These are phyloP conservation scores for Vitis hybrid DNA, from an alignment of 177 flowering plant species.

Conservation along the genomic window DNA sequence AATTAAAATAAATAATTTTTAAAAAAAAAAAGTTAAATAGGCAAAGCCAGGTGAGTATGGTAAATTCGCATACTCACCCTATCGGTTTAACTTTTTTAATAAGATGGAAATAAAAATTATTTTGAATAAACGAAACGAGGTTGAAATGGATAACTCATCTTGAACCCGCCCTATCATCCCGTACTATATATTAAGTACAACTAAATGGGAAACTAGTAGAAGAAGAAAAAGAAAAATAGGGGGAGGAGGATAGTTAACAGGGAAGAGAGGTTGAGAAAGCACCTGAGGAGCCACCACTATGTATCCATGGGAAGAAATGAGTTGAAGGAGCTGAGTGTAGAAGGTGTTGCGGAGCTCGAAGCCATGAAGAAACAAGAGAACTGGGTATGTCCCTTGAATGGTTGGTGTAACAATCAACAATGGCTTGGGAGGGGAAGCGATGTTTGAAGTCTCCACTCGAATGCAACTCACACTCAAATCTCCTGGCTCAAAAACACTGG, in stretches of 20 bases:
- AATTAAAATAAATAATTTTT: too few relatives aligned
- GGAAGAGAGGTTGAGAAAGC: background rate
- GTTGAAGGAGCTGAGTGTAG: slow-evolving; percentile 31
- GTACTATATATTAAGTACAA: too few relatives aligned
- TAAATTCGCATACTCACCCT: too few relatives aligned
- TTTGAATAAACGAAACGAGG: too few relatives aligned
- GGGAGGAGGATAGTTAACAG: background rate
- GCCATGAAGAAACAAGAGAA: slow-evolving; percentile 42
- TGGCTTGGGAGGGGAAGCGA: slow-evolving; percentile 30
- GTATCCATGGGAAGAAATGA: slow-evolving; percentile 49
- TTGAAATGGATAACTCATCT: too few relatives aligned
- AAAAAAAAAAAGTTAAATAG: too few relatives aligned
- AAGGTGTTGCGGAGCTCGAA: slow-evolving; percentile 17
- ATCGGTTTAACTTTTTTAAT: too few relatives aligned
- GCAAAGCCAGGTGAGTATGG: too few relatives aligned
- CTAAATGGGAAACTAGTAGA: too few relatives aligned
- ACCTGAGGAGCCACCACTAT: slow-evolving; percentile 53
- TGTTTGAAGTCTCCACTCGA: slow-evolving; percentile 4
- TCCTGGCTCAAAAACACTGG: slow-evolving; percentile 9
- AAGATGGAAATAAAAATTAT: too few relatives aligned
- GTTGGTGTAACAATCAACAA: slow-evolving; percentile 31
- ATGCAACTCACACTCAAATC: background rate
- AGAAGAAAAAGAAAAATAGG: too few relatives aligned
- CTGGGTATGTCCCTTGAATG: slow-evolving; percentile 30
- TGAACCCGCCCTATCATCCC: too few relatives aligned